Base-by-base conservation (phyloP, 176 grass and related monocot genomes). In the Pharus latifolius region DNA sequence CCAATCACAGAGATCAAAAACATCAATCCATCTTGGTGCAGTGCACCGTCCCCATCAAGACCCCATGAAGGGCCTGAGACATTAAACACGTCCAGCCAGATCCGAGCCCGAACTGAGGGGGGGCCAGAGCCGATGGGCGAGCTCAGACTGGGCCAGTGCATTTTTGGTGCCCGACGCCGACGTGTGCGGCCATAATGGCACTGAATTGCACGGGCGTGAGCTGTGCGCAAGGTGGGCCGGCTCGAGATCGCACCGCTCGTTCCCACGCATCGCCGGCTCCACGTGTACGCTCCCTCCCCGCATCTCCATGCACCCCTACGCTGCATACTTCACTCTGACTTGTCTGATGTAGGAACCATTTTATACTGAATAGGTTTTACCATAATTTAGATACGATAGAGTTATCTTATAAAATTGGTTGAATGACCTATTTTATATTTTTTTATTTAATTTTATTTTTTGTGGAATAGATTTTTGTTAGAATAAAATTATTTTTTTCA, bases 151-250 rank as follows among this genome's bases (percentile, higher is more conserved):
- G 15, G 2, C 16, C 29, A 15, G 42, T 0, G 11, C n/a, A 7
- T 32, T 16, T 11, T 12, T 27, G 69, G 51, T 41, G 61, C 70
- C 34, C 47, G 67, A 29, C 63, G 79, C 79, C 72, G 65, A 76
- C 80, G 72, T 22, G 35, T 72, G 35, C 64, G 71, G 63, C 53
- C 63, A 74, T 59, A 24, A 46, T 29, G 78, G 51, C 31, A 58
- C 66, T 67, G 35, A 63, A 53, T 70, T 29, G 51, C 10, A 16
- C 15, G 56, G 80, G 10, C 34, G 44, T 70, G 70, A 70, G 72
- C 64, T 82, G 67, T 51, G 26, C 33, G 26, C 33, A 51, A 78
- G 67, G 75, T 78, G 67, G 74, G 67, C 67, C 82, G 64, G 64
- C 47, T 72, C 4, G 26, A 9, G 35, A n/a, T n/a, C 32, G 58